These are phyloP conservation scores for Juncus inflexus DNA, from an alignment of 176 grass and related monocot genomes.

Conservation along the genomic window DNA sequence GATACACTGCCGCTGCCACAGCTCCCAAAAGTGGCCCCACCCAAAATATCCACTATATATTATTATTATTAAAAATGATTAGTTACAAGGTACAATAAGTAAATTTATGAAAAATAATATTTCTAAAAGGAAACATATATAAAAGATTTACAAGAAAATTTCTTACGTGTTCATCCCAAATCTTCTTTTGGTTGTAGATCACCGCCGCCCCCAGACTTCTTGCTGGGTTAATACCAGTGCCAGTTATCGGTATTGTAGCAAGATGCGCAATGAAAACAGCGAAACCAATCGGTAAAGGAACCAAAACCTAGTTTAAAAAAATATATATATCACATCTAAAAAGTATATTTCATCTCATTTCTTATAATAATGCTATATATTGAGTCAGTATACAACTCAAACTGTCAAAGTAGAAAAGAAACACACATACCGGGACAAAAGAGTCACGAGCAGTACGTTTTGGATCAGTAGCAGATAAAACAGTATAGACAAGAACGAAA, in stretches of 20 bases:
- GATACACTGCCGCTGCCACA: slow-evolving; percentile 51
- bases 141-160: no score
- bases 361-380: neutral
- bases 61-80: no score
- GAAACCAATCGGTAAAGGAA: slow-evolving; percentile 83
- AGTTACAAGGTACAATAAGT: no score
- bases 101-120: no score
- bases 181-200: slow-evolving; percentile 43
- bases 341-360: no score
- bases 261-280: slow-evolving; percentile 84
- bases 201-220: slow-evolving; percentile 84
- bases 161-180: slow-evolving; percentile 64
- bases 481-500: slow-evolving; percentile 76
- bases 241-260: slow-evolving; percentile 84
- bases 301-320: slow-evolving; percentile 48
- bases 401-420: neutral
- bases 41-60: slow-evolving; percentile 89
- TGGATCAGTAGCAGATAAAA: slow-evolving; percentile 68
- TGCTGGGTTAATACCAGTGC: slow-evolving; percentile 83
- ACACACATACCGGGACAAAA: slow-evolving; percentile 41
- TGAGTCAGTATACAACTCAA: neutral
- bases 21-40: slow-evolving; percentile 67
- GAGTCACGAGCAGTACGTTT: slow-evolving; percentile 64
- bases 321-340: no score
- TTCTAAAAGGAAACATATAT: no score